Evolutionary conservation across 2,329 filamentous ascomycete genomes (phyloP), one percentile per base, ranked within the genome.

Genomic region (Sarocladium brachiariae): DNA sequence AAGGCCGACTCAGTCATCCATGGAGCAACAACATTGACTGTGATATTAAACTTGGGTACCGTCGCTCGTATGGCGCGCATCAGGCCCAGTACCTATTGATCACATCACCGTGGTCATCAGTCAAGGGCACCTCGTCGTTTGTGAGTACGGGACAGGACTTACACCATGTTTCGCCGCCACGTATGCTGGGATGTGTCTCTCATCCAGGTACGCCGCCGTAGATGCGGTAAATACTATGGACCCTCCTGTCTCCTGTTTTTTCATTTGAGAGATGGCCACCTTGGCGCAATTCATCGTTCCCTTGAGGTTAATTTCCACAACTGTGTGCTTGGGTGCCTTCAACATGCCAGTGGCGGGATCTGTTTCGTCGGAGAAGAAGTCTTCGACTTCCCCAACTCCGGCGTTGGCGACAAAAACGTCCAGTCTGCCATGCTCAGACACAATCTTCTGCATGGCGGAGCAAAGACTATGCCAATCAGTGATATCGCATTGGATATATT

Each of bases 381-480:
- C 39, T 23, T 45, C 39, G 39, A 45, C 24, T 27, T 45, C 39
- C n/a, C 21, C 39, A 27, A 45, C 23, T 25, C 39, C 39, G 21
- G 39, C 39, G 21, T 45, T 45, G n/a, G 39, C 39, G 39, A 45
- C 39, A 16, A 45, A 45, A n/a, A 45, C 24, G 39, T 45, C 39
- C 21, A 45, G 3, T 27, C 39, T 45, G 39, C 39, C 39, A 18
- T 27, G 30, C 7, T 27, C 11, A n/a, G 39, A 45, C 21, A 45
- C 39, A 4, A n/a, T 30, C 39, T 25, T 30, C 39, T 45, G 21
- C 39, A 45, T n/a, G 14, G 39, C 39, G n/a, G 39, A 45, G 39
- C 39, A 27, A 27, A 45, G 39, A n/a, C 39, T 45, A 4, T 30
- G 21, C 39, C 39, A 45, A 18, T 45, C 18, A 8, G 39, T 45